Base-by-base conservation (phyloP, 768 basidiomycete genomes). In the Phanerodontia chrysosporium region DNA sequence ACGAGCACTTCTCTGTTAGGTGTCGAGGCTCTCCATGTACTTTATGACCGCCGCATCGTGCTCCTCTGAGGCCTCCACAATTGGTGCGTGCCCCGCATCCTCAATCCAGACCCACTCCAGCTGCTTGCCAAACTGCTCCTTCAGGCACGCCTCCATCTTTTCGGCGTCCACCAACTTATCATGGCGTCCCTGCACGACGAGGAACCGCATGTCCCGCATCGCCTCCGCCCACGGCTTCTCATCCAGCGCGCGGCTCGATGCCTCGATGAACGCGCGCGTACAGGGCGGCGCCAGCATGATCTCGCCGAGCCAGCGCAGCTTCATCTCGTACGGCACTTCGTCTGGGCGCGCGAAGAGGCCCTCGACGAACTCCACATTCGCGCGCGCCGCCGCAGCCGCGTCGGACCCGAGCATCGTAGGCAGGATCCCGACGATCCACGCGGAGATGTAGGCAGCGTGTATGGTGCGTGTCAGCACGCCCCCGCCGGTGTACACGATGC, bases 401-500 rank as follows among this genome's bases (percentile, higher is more conserved):
- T 59, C 60, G 28, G 46, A 25, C 18, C 65, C 63, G 57, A 54
- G 25, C 61, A 49, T 28, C 27, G 16, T 3, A 55, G 60, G 49
- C 57, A 45, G 56, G 61, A 56, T 32, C 28, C 57, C 24, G 30
- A n/a, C 32, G 49, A 63, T 49, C 28, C n/a, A 28, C 22, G 54
- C 57, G 30, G 45, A 25, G 53, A 55, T 55, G 58, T 54, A 59
- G 3, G 39, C 22, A n/a, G 44, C 52, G 35, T 56, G 51, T 25
- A 69, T 58, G 29, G 42, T 25, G 25, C 63, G 61, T 32, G 66
- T 62, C 49, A 66, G 54, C 21, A 69, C 45, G 6, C 59, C 49
- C 5, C 67, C 69, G 45, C 69, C 69, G 55, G 57, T 30, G 62
- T 64, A 67, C 46, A 70, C 61, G 44, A 66, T 48, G 24, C 66